A percentile compares a stretch with the other conserved stretches of the same genome.
phyloP scores from a whole-genome alignment of 2,329 filamentous ascomycete genomes.

The Cadophora luteo-olivacea region DNA sequence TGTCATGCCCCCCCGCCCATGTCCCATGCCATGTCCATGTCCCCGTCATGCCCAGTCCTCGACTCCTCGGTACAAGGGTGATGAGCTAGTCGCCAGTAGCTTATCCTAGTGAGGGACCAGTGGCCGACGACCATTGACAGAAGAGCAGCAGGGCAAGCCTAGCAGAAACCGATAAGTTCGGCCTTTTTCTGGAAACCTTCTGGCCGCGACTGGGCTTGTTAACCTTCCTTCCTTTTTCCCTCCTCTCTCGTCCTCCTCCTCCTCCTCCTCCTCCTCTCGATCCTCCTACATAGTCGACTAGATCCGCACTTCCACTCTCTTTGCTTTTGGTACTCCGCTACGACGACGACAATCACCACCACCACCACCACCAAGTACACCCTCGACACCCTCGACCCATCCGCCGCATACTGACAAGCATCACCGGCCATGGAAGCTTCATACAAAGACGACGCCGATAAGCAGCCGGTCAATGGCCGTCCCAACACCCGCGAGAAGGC shows the following conservation, averaged over 20 bases:
- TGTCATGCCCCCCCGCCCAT: neutral
- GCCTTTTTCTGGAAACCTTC: conserved; percentile 14
- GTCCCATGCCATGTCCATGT: neutral
- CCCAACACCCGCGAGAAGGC: conserved; percentile 17
- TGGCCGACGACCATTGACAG: neutral
- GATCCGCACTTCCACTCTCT: neutral
- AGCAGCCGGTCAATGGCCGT: conserved; percentile 6
- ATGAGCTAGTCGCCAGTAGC: neutral
- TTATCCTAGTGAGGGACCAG: conserved; percentile 5
- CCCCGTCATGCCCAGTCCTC: neutral
- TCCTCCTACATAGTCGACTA: neutral
- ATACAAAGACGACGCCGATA: conserved; percentile 10
- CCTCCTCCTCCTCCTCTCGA: neutral
- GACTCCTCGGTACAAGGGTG: neutral
- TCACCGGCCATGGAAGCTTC: conserved; percentile 10
- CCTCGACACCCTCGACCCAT: conserved; percentile 3
- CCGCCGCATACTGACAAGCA: conserved; percentile 3
- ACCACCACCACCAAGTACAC: neutral
- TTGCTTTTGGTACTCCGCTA: neutral
- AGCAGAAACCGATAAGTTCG: neutral
- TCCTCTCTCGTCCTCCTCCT: neutral
- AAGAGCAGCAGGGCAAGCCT: neutral
- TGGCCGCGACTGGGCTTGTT: conserved; percentile 10
- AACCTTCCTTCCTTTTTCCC: neutral
- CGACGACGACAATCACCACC: neutral